phyloP scores from a whole-genome alignment of 2,329 filamentous ascomycete genomes.

The Teratosphaeria destructans region DNA sequence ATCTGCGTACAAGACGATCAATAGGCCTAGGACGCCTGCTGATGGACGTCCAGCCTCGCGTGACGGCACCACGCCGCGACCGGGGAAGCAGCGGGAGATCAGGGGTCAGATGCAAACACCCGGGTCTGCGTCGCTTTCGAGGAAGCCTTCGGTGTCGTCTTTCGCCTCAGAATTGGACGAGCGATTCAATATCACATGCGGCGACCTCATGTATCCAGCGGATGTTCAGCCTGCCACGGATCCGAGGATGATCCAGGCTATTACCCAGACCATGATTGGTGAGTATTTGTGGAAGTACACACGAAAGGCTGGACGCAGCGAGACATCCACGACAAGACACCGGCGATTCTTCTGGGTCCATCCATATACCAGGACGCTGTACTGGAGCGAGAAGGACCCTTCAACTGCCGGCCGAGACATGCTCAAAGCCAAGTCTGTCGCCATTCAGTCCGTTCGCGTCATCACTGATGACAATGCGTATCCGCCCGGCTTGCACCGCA shows the following conservation, averaged over 20 bases:
- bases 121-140: constrained; percentile 33
- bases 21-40: constrained; percentile 19
- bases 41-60: constrained; percentile 15
- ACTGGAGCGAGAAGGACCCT: constrained; percentile 92
- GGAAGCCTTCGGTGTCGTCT: constrained; percentile 82
- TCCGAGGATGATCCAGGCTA: constrained; percentile 96
- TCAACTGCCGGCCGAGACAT: constrained; percentile 66
- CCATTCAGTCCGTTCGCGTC: constrained; percentile 85
- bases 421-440: constrained; percentile 75
- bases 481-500: constrained; percentile 86
- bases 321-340: constrained; percentile 82
- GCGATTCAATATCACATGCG: constrained; percentile 65
- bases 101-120: constrained; percentile 35
- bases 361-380: constrained; percentile 88
- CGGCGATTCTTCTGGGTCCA: constrained; percentile 98
- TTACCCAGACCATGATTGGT: constrained; percentile 98
- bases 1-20: constrained; percentile 51
- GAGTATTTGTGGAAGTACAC: constrained; percentile 99
- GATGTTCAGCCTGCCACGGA: constrained; percentile 65
- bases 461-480: constrained; percentile 91
- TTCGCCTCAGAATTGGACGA: constrained; percentile 91
- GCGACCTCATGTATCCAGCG: constrained; percentile 42
- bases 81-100: constrained; percentile 35
- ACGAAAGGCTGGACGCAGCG: constrained; percentile 78
- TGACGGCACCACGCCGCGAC: constrained; percentile 49